Base-by-base conservation (phyloP, 495 filamentous ascomycete genomes). In the Penicillium paradoxum region DNA sequence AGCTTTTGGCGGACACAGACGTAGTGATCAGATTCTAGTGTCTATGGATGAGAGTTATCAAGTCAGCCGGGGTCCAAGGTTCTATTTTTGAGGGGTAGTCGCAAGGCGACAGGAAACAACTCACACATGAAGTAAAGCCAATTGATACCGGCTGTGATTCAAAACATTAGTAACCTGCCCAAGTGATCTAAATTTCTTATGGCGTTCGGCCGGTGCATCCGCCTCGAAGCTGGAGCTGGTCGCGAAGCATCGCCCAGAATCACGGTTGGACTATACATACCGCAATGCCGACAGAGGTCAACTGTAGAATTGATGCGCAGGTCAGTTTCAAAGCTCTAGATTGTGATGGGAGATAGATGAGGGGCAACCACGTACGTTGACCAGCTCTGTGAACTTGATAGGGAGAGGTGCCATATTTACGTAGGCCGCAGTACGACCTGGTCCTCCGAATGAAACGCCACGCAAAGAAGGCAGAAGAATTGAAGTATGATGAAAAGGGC, bases 51-150 rank as follows among this genome's bases (percentile, higher is more conserved):
- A 54, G 27, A 22, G 55, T 47, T 54, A 34, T 54, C 54, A 36
- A 30, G 37, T 57, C 49, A 64, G 58, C 49, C 45, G 4, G 11
- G 36, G 33, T 59, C 46, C n/a, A n/a, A n/a, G n/a, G n/a, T n/a
- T n/a, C n/a, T n/a, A n/a, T n/a, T 54, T 54, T 44, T 39, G 52
- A 30, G 33, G 33, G 13, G 11, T 17, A 32, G 11, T 25, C 46
- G 46, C 34, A 49, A 49, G 34, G 34, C 24, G 40, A 43, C 49
- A 22, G 25, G 13, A 33, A 4, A 36, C 45, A 39, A 77, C 91
- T 82, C 80, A 97, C 91, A 77, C 92, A 97, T 71, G 87, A 87
- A 69, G 95, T 95, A 79, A 97, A 99, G 63, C 90, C 88, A 80
- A 99, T 95, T 51, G 92, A 88, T 49, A 77, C 66, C 70, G 79